These are phyloP conservation scores for Neonectria faginata DNA, from an alignment of 2,329 filamentous ascomycete species.

Conservation along the genomic window DNA sequence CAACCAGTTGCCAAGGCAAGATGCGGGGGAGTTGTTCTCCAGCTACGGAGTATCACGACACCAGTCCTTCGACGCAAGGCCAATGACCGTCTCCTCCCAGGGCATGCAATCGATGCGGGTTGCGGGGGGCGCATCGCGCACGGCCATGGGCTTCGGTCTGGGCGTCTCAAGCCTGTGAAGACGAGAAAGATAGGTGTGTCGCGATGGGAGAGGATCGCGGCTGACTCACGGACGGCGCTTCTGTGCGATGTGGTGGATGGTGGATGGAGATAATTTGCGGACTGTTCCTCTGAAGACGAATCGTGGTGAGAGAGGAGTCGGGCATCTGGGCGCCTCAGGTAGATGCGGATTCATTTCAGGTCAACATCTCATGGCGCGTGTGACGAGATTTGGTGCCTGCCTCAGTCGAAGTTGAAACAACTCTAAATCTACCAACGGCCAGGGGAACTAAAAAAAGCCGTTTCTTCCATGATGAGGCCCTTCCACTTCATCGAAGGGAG, in stretches of 20 bases:
- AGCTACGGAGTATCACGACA: neutral
- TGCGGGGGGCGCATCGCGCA: neutral
- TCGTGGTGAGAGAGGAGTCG: neutral
- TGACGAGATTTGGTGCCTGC: conserved; percentile 23
- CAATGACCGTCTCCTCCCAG: neutral
- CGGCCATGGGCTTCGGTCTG: too few species aligned
- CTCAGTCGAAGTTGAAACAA: conserved; percentile 23
- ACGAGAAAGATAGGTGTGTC: neutral
- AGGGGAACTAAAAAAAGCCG: neutral
- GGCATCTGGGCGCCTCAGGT: neutral
- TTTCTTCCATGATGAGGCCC: neutral
- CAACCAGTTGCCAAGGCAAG: conserved; percentile 10
- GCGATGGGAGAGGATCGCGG: neutral
- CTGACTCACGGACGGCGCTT: neutral
- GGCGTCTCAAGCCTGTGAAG: neutral
- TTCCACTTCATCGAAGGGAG: neutral
- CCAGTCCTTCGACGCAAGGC: neutral
- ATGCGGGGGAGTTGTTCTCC: conserved; percentile 17
- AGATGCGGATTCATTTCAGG: neutral
- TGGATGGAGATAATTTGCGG: neutral
- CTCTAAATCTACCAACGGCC: conserved; percentile 20
- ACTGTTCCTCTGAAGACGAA: too few species aligned
- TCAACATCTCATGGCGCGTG: neutral
- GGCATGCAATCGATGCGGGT: neutral
- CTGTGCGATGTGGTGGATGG: neutral